A percentile compares a stretch with the other conserved stretches of the same genome.
Evolutionary conservation across 2,329 filamentous ascomycete species (phyloP).

Genomic region (Claviceps sp.): DNA sequence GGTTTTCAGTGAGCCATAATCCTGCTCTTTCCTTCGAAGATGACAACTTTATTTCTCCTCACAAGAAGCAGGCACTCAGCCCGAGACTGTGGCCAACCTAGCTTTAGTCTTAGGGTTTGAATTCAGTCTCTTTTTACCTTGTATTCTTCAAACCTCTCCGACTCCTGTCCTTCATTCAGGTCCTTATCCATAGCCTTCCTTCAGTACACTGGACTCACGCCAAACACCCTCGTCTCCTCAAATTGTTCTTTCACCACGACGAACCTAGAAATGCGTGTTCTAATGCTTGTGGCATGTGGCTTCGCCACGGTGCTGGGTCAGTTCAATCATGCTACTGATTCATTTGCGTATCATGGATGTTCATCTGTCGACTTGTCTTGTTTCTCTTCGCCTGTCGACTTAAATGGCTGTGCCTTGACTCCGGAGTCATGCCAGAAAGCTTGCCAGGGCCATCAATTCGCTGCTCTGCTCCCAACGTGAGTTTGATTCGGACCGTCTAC

Average conservation of each 20-base stretch:
- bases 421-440: conserved; percentile 17
- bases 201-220: conserved; percentile 1
- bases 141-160: conserved; percentile 5
- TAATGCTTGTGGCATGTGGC: conserved; percentile 12
- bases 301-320: conserved; percentile 10
- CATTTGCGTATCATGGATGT: conserved; percentile 16
- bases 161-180: conserved; percentile 5
- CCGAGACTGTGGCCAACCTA: background rate
- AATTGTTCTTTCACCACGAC: conserved; percentile 4
- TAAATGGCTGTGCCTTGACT: conserved; percentile 12
- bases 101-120: background rate
- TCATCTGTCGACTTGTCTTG: conserved; percentile 15
- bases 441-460: conserved; percentile 15
- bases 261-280: conserved; percentile 11
- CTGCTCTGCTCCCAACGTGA: conserved; percentile 20
- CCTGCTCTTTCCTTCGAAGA: conserved; percentile 2
- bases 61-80: background rate
- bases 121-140: background rate
- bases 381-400: conserved; percentile 12
- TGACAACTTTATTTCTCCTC: background rate
- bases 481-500: background rate
- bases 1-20: background rate
- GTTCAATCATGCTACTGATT: conserved; percentile 10
- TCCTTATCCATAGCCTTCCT: conserved; percentile 3
- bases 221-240: background rate